Conservation (phyloP, 176 grass and related monocot genomes). For the Miscanthus lutarioriparius region DNA sequence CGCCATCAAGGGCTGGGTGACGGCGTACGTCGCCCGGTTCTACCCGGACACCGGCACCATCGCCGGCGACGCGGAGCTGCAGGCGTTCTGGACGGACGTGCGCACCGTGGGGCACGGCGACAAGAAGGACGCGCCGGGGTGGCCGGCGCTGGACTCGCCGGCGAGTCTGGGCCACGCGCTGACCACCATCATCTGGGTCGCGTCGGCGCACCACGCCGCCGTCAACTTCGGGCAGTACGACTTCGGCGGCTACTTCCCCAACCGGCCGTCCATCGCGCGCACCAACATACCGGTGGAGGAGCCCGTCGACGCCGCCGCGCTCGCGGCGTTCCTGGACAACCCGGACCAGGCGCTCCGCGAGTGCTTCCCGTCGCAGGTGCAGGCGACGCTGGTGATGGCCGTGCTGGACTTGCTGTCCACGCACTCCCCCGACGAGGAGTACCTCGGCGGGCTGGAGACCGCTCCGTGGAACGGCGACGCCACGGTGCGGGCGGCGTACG, state of each 20-base stretch:
- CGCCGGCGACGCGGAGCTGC: conserved; percentile 59
- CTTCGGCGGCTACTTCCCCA: conserved; percentile 76
- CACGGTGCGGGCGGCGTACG: conserved; percentile 42
- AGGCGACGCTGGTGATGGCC: conserved; percentile 74
- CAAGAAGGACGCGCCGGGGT: conserved; percentile 71
- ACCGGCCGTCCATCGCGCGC: conserved; percentile 71
- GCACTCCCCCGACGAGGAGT: conserved; percentile 87
- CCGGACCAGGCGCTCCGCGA: conserved; percentile 57
- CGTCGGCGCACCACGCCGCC: conserved; percentile 77
- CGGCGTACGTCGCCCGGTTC: conserved; percentile 62
- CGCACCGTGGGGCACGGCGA: conserved; percentile 60
- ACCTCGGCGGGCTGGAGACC: conserved; percentile 52
- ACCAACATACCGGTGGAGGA: conserved; percentile 77
- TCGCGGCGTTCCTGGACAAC: conserved; percentile 47
- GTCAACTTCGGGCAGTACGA: conserved; percentile 93
- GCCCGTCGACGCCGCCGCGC: conserved; percentile 30
- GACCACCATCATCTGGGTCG: conserved; percentile 86
- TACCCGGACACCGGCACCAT: conserved; percentile 44
- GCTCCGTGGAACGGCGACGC: conserved; percentile 51
- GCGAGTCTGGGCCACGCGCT: conserved; percentile 53
- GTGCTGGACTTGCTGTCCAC: conserved; percentile 63
- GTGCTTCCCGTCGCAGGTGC: conserved; percentile 65
- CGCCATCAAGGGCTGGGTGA: conserved; percentile 63
- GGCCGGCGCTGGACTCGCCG: conserved; percentile 57
- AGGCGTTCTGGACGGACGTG: conserved; percentile 77